Evolutionary conservation across 331 rosid genomes (phyloP).

Genomic region (Malus hybrid): DNA sequence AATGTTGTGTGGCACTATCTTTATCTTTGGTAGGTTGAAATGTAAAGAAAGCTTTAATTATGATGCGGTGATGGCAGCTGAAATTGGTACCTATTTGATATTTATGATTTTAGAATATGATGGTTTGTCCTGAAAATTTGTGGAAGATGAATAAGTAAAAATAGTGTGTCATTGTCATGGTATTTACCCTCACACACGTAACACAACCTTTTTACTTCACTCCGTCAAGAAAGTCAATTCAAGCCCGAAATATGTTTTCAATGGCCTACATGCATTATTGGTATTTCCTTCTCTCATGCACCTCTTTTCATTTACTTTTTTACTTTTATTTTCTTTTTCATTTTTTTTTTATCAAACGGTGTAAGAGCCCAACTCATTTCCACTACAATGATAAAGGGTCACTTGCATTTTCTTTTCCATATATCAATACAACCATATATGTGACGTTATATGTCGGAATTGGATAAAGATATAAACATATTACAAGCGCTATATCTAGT

Average conservation of each 20-base stretch:
- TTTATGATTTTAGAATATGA: not conserved
- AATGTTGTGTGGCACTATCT: not conserved
- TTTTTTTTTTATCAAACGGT: too few species aligned
- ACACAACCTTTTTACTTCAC: too few species aligned
- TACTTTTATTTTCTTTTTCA: too few species aligned
- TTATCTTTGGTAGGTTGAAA: constrained; percentile 12
- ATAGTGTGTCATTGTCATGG: not conserved
- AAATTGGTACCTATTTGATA: not conserved
- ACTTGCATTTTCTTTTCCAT: too few species aligned
- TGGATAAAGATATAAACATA: too few species aligned
- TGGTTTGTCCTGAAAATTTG: not conserved
- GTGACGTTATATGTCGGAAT: too few species aligned
- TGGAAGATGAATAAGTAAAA: not conserved
- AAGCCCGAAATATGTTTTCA: not conserved
- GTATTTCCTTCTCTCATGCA: too few species aligned
- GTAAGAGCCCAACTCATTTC: rapidly evolving
- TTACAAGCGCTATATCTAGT: too few species aligned
- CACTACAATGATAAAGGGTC: too few species aligned
- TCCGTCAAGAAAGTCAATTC: not conserved
- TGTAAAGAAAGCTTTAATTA: constrained; percentile 18
- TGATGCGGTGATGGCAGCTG: not conserved
- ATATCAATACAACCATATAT: too few species aligned
- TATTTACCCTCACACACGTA: too few species aligned
- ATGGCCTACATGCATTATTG: not conserved
- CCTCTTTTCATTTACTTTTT: too few species aligned